A percentile compares a stretch with the other conserved stretches of the same genome.
Conservation (phyloP, 345 rosid genomes). For the Nephelium lappaceum region DNA sequence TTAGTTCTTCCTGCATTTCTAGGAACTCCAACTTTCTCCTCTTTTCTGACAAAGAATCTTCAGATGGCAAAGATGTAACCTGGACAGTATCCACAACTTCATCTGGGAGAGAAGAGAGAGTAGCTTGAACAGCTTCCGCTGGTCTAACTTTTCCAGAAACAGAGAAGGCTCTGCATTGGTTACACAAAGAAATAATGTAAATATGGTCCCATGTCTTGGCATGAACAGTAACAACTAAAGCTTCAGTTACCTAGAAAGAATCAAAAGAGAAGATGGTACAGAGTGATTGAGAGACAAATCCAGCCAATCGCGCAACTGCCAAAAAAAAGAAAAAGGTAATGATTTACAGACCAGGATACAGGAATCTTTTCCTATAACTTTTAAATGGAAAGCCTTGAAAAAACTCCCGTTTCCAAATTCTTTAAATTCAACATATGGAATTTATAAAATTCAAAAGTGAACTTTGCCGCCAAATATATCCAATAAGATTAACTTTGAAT, state of each 20-base stretch:
- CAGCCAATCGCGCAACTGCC: conserved; percentile 90
- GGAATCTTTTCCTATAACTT: conserved; percentile 7
- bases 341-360: conserved; percentile 20
- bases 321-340: conserved; percentile 13
- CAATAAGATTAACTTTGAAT: conserved; percentile 4
- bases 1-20: conserved; percentile 97
- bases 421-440: neutral
- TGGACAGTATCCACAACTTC: conserved; percentile 96
- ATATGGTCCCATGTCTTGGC: conserved; percentile 7
- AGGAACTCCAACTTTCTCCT: conserved; percentile 93
- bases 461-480: neutral
- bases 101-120: conserved; percentile 93
- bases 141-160: conserved; percentile 92
- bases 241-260: conserved; percentile 74
- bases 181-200: conserved; percentile 8
- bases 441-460: neutral
- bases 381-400: neutral
- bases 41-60: conserved; percentile 89
- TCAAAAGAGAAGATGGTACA: conserved; percentile 90
- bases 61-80: conserved; percentile 86
- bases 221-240: conserved; percentile 19
- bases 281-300: conserved; percentile 92
- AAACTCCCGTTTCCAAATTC: neutral
- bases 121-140: conserved; percentile 98
- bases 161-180: conserved; percentile 69